These are phyloP conservation scores for Irpex rosettiformis DNA, from an alignment of 1,284 basidiomycete species.

Conservation along the genomic window DNA sequence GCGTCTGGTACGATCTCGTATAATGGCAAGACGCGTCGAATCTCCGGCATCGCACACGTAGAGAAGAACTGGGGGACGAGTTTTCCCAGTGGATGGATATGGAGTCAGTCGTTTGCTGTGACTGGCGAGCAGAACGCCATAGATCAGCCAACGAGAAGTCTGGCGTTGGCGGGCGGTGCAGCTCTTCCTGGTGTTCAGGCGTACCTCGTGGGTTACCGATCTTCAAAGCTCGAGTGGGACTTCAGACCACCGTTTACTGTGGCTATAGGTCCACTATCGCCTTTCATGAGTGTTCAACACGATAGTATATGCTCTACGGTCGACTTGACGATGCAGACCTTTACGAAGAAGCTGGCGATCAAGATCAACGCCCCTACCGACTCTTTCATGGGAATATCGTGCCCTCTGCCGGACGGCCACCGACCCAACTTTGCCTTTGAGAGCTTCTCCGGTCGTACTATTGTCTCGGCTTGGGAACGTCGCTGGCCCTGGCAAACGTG, in stretches of 20 bases:
- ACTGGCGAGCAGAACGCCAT: background rate
- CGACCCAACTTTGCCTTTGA: constrained; percentile 21
- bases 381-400: constrained; percentile 22
- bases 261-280: constrained; percentile 15
- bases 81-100: constrained; percentile 26
- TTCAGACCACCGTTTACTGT: constrained; percentile 23
- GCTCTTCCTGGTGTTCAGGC: constrained; percentile 24
- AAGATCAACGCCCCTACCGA: constrained; percentile 17
- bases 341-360: constrained; percentile 17
- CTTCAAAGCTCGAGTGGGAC: constrained; percentile 19
- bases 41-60: constrained; percentile 20
- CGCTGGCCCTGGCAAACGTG: constrained; percentile 21
- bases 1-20: constrained; percentile 17
- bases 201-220: constrained; percentile 27
- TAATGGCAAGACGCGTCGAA: constrained; percentile 10
- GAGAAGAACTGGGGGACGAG: constrained; percentile 29
- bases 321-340: constrained; percentile 16
- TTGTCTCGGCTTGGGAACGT: constrained; percentile 16
- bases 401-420: constrained; percentile 22
- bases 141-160: constrained; percentile 7
- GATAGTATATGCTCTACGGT: constrained; percentile 17
- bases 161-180: constrained; percentile 23
- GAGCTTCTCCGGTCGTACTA: constrained; percentile 21
- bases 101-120: constrained; percentile 22
- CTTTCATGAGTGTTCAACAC: constrained; percentile 18